Percentiles rank a stretch among this genome's conserved stretches.
Evolutionary conservation across 805 yeast species (phyloP).

Genomic region (Lipomyces chichibuensis): DNA sequence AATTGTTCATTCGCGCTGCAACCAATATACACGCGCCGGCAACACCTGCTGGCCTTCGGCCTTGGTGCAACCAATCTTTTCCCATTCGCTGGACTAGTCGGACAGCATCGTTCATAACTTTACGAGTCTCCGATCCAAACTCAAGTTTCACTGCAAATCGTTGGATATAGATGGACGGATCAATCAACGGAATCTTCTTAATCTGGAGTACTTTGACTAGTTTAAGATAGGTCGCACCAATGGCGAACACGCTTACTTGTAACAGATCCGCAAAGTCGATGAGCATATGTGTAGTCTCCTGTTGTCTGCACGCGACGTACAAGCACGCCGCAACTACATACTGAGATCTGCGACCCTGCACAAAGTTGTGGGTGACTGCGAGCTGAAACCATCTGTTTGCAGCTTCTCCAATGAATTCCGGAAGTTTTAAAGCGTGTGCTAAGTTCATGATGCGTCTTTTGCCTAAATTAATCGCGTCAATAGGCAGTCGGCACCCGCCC

Average conservation of each 20-base stretch:
- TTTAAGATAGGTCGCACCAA: slow-evolving; percentile 94
- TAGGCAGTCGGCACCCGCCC: neutral
- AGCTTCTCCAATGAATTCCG: slow-evolving; percentile 81
- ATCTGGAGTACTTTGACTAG: slow-evolving; percentile 86
- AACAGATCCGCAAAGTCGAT: slow-evolving; percentile 90
- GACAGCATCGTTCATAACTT: slow-evolving; percentile 85
- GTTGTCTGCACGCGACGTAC: slow-evolving; percentile 91
- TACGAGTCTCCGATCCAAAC: slow-evolving; percentile 71
- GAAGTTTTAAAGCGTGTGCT: slow-evolving; percentile 75
- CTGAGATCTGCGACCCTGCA: slow-evolving; percentile 95
- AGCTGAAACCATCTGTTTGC: slow-evolving; percentile 88
- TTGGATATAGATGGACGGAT: slow-evolving; percentile 90
- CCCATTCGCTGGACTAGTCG: slow-evolving; percentile 88
- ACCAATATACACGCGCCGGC: slow-evolving; percentile 94
- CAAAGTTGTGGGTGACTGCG: slow-evolving; percentile 86
- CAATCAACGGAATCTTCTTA: slow-evolving; percentile 79
- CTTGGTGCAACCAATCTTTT: slow-evolving; percentile 93
- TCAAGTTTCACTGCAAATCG: slow-evolving; percentile 88
- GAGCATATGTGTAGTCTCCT: slow-evolving; percentile 89
- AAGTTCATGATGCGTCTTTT: slow-evolving; percentile 75
- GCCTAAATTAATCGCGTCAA: slow-evolving; percentile 42
- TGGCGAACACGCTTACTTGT: slow-evolving; percentile 87
- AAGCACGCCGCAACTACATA: slow-evolving; percentile 94
- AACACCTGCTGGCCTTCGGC: slow-evolving; percentile 96
- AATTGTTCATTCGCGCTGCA: slow-evolving; percentile 96